Base-by-base conservation (phyloP, 1,284 basidiomycete genomes). In the Ceratobasidium sp. region DNA sequence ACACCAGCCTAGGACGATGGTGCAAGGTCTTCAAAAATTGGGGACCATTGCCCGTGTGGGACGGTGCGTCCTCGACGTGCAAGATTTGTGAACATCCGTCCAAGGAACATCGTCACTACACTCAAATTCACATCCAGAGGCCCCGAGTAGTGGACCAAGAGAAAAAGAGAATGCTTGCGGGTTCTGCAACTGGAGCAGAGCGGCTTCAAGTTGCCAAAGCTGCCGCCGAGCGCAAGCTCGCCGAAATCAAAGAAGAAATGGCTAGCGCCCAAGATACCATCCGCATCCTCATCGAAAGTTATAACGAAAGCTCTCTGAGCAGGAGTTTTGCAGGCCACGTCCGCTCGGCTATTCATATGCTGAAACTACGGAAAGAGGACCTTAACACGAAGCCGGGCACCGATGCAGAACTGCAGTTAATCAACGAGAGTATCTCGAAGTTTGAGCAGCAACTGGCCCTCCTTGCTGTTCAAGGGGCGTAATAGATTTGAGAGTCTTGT, bases 281-380 rank as follows among this genome's bases (percentile, higher is more conserved):
- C 34, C 29, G 65, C 51, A 16, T 2, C 1, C 51, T 68, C 5
- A 24, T 68, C 51, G 51, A 68, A 22, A 24, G 54, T 37, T 68
- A 29, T n/a, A 68, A 68, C 65, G 34, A 53, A n/a, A 13, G 41
- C 2, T 68, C 65, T 7, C 65, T 68, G n/a, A 56, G 34, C 24
- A 2, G 51, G 24, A 68, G 41, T n/a, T 68, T 68, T 68, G 65
- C 51, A 3, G 51, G 65, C 0, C 65, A 68, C 22, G 24, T 68
- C 19, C 49, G 37, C 1, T 53, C 65, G n/a, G 65, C 51, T 22
- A 68, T 68, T n/a, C 48, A 54, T 2, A 69, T 69, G 51, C 66
- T 69, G 22, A 16, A 69, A 6, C n/a, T 43, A 16, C 51, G 66
- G 5, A 46, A 24, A 16, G 41, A 69, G 16, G 66, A 69, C 0